A percentile compares a stretch with the other conserved stretches of the same genome.
Evolutionary conservation across 306 rosid species (phyloP).

Genomic region (Pachyrhizus erosus): DNA sequence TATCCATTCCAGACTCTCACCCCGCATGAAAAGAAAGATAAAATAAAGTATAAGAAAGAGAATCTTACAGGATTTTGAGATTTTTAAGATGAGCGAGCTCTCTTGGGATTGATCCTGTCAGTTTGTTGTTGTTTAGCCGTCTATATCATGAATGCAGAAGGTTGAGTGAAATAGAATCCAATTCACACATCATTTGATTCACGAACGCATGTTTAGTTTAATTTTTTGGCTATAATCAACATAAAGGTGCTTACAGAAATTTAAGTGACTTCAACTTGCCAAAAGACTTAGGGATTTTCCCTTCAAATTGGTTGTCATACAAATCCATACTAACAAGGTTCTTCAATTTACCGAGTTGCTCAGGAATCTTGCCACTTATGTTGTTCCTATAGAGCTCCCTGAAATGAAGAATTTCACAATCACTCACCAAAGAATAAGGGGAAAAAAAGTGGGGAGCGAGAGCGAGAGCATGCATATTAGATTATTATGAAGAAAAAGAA

Average conservation of each 20-base stretch:
- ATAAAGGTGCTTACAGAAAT: conserved; percentile 64
- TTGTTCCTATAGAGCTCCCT: conserved; percentile 82
- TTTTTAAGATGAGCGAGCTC: conserved; percentile 62
- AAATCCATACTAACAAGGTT: conserved; percentile 80
- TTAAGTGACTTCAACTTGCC: conserved; percentile 71
- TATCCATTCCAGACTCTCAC: neutral
- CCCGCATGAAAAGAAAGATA: no score
- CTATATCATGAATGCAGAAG: conserved; percentile 28
- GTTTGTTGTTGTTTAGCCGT: conserved; percentile 43
- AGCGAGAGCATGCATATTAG: no score
- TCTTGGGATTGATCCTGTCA: conserved; percentile 80
- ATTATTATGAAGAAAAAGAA: no score
- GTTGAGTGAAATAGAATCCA: neutral
- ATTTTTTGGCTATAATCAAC: no score
- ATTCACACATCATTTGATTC: neutral
- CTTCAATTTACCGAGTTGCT: conserved; percentile 65
- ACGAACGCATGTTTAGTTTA: neutral
- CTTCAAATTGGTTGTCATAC: conserved; percentile 72
- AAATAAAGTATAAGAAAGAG: no score
- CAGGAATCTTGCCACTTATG: conserved; percentile 67
- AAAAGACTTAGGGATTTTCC: conserved; percentile 72
- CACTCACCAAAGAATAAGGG: no score
- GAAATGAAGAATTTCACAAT: conserved; percentile 42
- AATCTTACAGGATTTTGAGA: conserved; percentile 70
- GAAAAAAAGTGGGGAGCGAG: no score